These are phyloP conservation scores for Lupinus albus DNA, from an alignment of 306 rosid species.

Conservation along the genomic window DNA sequence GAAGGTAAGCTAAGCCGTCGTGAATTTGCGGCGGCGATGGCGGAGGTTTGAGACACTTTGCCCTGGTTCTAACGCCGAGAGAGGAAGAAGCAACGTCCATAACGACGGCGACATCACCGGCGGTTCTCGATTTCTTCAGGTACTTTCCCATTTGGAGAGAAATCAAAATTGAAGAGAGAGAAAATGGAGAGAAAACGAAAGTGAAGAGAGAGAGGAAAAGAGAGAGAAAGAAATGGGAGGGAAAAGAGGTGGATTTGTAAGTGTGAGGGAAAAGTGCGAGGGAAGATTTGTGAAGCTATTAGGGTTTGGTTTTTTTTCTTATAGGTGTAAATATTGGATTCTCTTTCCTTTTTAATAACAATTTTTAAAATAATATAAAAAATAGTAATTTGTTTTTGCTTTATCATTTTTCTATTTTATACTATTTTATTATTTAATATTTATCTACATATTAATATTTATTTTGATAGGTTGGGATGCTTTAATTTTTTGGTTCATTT, in stretches of 20 bases:
- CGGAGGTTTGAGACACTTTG: constrained; percentile 56
- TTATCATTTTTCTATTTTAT: too few species aligned
- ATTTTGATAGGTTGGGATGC: too few species aligned
- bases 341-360: too few species aligned
- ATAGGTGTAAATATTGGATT: background rate
- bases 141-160: constrained; percentile 65
- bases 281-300: constrained; percentile 22
- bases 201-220: background rate
- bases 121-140: constrained; percentile 71
- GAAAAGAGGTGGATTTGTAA: background rate
- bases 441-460: too few species aligned
- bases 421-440: too few species aligned
- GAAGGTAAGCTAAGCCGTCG: constrained; percentile 62
- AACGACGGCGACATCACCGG: constrained; percentile 54
- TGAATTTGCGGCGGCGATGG: constrained; percentile 10
- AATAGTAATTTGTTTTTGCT: too few species aligned
- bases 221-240: background rate
- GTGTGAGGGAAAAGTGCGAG: background rate
- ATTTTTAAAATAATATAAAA: too few species aligned
- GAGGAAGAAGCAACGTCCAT: constrained; percentile 57
- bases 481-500: too few species aligned
- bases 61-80: constrained; percentile 79
- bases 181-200: too few species aligned
- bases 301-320: constrained; percentile 49
- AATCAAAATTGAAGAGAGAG: background rate